Evolutionary conservation across 257 asterid species (phyloP).

Genomic region (Solanum pennellii): DNA sequence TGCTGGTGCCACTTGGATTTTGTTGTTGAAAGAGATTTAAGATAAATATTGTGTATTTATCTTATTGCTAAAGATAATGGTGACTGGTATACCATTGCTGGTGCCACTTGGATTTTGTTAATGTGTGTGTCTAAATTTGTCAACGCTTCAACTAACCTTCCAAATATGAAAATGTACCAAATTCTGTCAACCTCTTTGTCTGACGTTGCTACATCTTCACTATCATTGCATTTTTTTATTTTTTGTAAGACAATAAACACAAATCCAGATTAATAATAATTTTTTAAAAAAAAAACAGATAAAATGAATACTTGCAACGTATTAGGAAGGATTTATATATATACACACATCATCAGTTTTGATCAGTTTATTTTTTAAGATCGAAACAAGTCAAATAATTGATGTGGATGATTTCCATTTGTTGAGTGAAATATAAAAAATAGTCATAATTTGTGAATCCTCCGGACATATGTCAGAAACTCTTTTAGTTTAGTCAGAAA

Average conservation of each 20-base stretch:
- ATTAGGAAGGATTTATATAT: not conserved
- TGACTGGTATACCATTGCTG: not conserved
- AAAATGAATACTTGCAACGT: not conserved
- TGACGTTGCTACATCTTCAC: not conserved
- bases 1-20: not conserved
- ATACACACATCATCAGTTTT: not conserved
- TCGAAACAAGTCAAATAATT: not conserved
- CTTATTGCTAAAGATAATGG: not conserved
- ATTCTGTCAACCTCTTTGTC: not conserved
- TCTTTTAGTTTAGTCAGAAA: not conserved
- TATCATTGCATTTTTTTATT: not conserved
- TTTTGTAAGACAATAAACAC: not conserved
- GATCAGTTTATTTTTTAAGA: not conserved
- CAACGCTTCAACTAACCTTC: not conserved
- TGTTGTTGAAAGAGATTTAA: not conserved
- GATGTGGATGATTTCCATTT: not conserved
- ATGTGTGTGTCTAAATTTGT: not conserved
- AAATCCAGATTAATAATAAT: not conserved
- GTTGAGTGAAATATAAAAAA: not conserved
- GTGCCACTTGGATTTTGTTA: not conserved
- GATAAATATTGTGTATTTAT: not conserved
- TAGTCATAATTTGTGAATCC: not conserved
- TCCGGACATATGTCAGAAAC: not conserved
- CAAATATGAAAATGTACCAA: not conserved
- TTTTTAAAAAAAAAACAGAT: not conserved